These are phyloP conservation scores for Dianthus caryophyllus DNA, from an alignment of 148 eudicot genomes.

Conservation along the genomic window DNA sequence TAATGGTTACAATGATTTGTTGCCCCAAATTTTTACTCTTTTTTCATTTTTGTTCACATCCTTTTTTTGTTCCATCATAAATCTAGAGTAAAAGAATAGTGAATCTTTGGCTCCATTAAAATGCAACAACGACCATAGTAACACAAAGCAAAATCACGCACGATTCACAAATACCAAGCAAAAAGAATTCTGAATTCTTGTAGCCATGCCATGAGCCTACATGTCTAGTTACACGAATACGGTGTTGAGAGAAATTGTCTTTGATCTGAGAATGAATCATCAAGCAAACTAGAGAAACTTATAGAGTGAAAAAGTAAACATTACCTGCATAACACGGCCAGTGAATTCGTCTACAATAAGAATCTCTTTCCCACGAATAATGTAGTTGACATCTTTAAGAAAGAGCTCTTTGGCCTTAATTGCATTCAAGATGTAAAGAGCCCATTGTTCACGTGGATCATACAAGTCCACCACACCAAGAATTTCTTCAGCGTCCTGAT, in stretches of 20 bases:
- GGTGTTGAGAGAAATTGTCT: neutral
- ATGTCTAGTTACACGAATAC: neutral
- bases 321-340: slow-evolving; percentile 99
- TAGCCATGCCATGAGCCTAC: neutral
- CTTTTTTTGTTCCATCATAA: neutral
- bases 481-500: slow-evolving; percentile 98
- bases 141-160: neutral
- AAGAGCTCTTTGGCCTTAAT: slow-evolving; percentile 95
- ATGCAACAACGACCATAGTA: neutral
- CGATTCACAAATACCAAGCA: neutral
- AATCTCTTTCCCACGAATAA: slow-evolving; percentile 88
- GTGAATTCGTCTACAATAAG: slow-evolving; percentile 98
- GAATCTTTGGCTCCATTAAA: neutral
- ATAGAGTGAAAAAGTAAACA: neutral
- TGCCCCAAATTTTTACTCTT: too few relatives aligned
- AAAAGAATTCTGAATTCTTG: neutral
- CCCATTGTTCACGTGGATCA: slow-evolving; percentile 99
- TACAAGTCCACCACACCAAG: slow-evolving; percentile 88
- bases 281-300: neutral
- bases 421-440: slow-evolving; percentile 84
- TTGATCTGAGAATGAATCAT: neutral
- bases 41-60: too few relatives aligned
- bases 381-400: slow-evolving; percentile 89
- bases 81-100: neutral
- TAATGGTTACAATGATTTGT: too few relatives aligned